Evolutionary conservation across 2,329 filamentous ascomycete genomes (phyloP), one percentile per base, ranked within the genome.

Genomic region (Pezicula rhizophila): DNA sequence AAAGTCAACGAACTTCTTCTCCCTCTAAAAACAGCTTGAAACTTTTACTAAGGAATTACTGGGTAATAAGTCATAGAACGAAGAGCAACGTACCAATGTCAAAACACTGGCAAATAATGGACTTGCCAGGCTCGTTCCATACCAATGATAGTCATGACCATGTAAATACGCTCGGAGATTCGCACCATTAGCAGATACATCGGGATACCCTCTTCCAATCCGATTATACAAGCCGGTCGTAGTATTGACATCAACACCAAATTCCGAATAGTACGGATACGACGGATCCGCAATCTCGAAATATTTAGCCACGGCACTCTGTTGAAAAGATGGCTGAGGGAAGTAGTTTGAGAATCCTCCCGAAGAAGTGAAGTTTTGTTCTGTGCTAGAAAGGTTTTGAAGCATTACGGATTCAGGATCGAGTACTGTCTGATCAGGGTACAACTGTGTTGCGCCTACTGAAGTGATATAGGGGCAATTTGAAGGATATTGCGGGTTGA

Each of bases 181-280:
- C n/a, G 38, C 38, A n/a, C 46, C 46, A 17, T 48, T 43, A 7
- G 47, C 47, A 26, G 43, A 15, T 26, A 78, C 64, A 56, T 78
- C 76, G 2, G 76, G 76, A 58, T 76, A 77, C 1, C 63, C 76
- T 28, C 75, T 71, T 3, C 75, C 76, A 5, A 59, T 60, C 20
- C 66, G 62, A 61, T 71, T 68, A 64, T 42, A 48, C 10, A 48
- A 14, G 18, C 26, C 46, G 7, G 10, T 57, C 34, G 50, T 50
- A 17, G 42, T 48, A 20, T 42, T 14, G 10, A 42, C 38, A 34
- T 35, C 15, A 11, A 34, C 31, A 11, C 28, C n/a, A 43, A 42
- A 15, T n/a, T 39, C 45, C 15, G 42, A 45, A 17, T 45, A 45
- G n/a, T 34, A 45, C 14, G 42, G 42, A 20, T 45, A 45, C 3